Evolutionary conservation across 495 filamentous ascomycete genomes (phyloP), one percentile per base, ranked within the genome.

Genomic region (Ramalina peruviana): DNA sequence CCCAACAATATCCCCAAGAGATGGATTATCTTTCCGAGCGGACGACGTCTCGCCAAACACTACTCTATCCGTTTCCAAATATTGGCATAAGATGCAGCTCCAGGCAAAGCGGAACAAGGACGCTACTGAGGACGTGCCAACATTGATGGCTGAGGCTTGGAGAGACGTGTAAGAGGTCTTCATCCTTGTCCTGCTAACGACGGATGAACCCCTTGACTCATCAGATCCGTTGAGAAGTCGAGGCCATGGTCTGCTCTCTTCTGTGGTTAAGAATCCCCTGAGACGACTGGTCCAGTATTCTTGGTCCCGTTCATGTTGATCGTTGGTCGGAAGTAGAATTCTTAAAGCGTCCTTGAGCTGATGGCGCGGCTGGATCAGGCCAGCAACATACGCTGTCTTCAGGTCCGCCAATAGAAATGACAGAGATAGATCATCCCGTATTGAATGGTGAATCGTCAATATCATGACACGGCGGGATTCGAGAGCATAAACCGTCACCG

Each of bases 31-130:
- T 33, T 57, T 54, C 11, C 65, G 60, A 15, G 54, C 58, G 7
- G 65, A 67, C 19, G 61, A 60, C 1, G 63, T 65, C 53, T 67
- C 65, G 26, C 58, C 65, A 27, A 65, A 65, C 3, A 65, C 65
- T 1, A 59, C 56, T 36, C 50, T 56, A 9, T 62, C 58, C 4
- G 60, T 42, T 16, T 61, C 63, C 20, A 67, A 58, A 40, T 67
- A 67, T 40, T 56, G 50, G 4, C 62, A 23, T 1, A 60, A 58
- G 2, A 67, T 53, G 44, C 46, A 60, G 7, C 59, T 59, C 60
- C 62, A 67, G 15, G 59, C 61, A 10, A 60, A 52, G 20, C 62
- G 53, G 33, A 67, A 51, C 10, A 67, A 51, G 1, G 62, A 63
- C 12, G 62, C 59, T 16, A 62, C 53, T 1, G 65, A 67, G 13